Evolutionary conservation across 352 stramenopile species (phyloP), one percentile per base, ranked within the genome.

Genomic region (Globisporangium spiculum): DNA sequence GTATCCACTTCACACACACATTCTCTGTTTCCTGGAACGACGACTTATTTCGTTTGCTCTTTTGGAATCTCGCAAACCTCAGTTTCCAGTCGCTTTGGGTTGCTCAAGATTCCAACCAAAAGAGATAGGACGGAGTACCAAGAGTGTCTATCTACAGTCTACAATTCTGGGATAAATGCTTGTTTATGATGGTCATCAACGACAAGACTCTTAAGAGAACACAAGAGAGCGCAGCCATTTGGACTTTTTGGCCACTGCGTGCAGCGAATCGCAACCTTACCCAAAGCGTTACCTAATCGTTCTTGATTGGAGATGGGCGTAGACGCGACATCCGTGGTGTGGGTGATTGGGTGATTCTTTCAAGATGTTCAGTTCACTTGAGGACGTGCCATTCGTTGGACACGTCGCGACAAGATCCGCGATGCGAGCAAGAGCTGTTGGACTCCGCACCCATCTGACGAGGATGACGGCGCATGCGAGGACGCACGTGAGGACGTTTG

Each of bases 321-420:
- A 44, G 59, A 22, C 22, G 36, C 22, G 48, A 55, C 48, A 55
- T 55, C 20, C 20, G n/a, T 44, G 38, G 4, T 46, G 38, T 50
- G 16, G 41, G 41, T 50, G 41, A 4, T 50, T 50, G 41, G 41
- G 41, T 50, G 16, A 16, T 50, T 50, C 48, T 61, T 48, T 6
- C 56, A 32, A 48, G 46, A 30, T 61, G 56, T 61, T 60, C 55
- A 46, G 32, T 38, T 38, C 32, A 38, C 32, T 38, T 16, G 54
- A 60, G 30, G n/a, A 22, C 54, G 54, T 6, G n/a, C 4, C 20
- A 53, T 24, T 66, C 65, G 57, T 66, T 66, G 57, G 48, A 68
- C 66, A 50, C 41, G 41, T 44, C 66, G 50, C 24, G 34, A 57
- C 36, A 67, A 46, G 27, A 65, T 57, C 34, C 62, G 34, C 5